These are phyloP conservation scores for Pelargonium cotyledonis DNA, from an alignment of 441 rosid genomes.

Conservation along the genomic window DNA sequence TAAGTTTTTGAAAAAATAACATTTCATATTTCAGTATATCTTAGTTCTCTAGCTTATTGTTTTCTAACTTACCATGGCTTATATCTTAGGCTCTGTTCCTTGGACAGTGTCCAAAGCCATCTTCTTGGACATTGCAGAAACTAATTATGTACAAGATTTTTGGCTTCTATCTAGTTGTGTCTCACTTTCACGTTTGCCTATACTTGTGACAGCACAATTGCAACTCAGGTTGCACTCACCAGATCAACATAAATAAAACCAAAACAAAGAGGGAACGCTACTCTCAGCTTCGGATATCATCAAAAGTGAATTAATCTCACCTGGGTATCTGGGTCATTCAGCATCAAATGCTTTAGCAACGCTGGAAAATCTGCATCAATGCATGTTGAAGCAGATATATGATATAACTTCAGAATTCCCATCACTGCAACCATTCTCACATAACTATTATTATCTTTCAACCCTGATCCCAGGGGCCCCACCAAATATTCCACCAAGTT, in stretches of 20 bases:
- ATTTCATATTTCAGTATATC: not conserved
- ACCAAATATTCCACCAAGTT: slow-evolving; percentile 93
- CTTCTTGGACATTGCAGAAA: not conserved
- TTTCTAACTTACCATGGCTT: not conserved
- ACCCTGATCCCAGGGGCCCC: slow-evolving; percentile 75
- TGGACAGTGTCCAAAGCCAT: not conserved
- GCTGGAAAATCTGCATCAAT: slow-evolving; percentile 77
- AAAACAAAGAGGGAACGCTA: not conserved
- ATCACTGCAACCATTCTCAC: slow-evolving; percentile 81
- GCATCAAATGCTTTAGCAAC: slow-evolving; percentile 71
- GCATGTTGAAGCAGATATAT: slow-evolving; percentile 74
- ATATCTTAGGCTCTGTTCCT: not conserved
- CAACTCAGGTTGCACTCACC: not conserved
- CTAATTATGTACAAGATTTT: not conserved
- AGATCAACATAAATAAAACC: not conserved
- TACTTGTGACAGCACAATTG: not conserved
- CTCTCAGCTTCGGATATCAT: not conserved
- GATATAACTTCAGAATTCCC: slow-evolving; percentile 84
- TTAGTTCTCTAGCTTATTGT: not conserved
- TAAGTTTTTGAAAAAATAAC: not conserved
- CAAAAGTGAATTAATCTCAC: slow-evolving; percentile 30
- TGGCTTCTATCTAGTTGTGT: not conserved
- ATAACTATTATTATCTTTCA: slow-evolving; percentile 74
- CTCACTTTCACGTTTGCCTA: not conserved
- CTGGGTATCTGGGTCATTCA: slow-evolving; percentile 73